Evolutionary conservation across 306 rosid species (phyloP), one percentile per base, ranked within the genome.

Genomic region (Cucumis hystrix): DNA sequence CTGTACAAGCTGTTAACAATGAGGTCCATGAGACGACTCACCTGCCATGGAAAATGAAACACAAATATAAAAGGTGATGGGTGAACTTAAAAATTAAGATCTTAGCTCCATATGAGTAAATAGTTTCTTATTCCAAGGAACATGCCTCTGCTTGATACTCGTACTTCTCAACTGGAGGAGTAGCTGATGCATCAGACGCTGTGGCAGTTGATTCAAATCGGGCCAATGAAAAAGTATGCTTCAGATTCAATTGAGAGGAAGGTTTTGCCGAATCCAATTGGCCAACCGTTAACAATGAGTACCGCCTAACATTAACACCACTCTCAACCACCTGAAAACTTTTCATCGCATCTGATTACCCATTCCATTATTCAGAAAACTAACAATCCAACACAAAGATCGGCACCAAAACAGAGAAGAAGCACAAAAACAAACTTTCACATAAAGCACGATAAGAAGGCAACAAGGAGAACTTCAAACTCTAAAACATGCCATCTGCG

Each of bases 11-110:
- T 96, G 85, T 96, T 89, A 47, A 96, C 98, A 82, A 96, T 96
- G 83, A 96, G 99, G 80, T 96, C 98, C 98, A 96, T 91, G 81
- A 96, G 97, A 54, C 99, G 91, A 84, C 97, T 92, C 75, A 92
- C 98, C 98, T 92, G 96, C 57, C 60, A 80, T 69, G 23, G 35
- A 70, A 78, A 77, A 39, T 6, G n/a, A 52, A 71, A 58, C 49
- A 54, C 67, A 20, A 65, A 7, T 39, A 54, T 9, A 71, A 47
- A 17, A 74, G 74, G 60, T 71, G 35, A 54, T 79, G 41, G 64
- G 49, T 54, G 23, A 74, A 23, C 14, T 23, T 77, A 52, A 47
- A 54, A 35, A 54, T 21, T 13, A 21, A 47, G 72, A 45, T 60
- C 20, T 18, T 0, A 59, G 13, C 13, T 54, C 51, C 23, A 54